These are phyloP conservation scores for Lentinula raphanica DNA, from an alignment of 768 basidiomycete species.

Conservation along the genomic window DNA sequence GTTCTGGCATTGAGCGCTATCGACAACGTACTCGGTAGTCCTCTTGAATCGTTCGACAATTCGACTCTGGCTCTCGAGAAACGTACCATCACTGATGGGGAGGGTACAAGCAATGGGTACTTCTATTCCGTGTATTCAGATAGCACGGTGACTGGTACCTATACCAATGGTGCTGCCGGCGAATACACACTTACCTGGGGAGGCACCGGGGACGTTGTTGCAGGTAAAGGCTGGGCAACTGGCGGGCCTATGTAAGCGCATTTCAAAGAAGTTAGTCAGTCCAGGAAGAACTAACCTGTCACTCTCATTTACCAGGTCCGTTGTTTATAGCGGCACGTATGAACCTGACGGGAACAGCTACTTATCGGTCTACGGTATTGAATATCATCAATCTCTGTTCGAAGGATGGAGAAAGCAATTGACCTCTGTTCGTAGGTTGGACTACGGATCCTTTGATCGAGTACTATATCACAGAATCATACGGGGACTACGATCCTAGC, in stretches of 20 bases:
- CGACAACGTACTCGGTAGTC: slow-evolving; percentile 15
- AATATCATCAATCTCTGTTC: neutral
- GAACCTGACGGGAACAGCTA: slow-evolving; percentile 35
- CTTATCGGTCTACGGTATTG: slow-evolving; percentile 30
- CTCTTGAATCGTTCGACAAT: slow-evolving; percentile 9
- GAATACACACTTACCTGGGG: slow-evolving; percentile 29
- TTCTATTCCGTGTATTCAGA: slow-evolving; percentile 36
- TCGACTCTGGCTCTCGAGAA: slow-evolving; percentile 11
- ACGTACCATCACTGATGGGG: neutral
- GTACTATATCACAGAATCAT: slow-evolving; percentile 42
- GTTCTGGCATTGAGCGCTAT: slow-evolving; percentile 14
- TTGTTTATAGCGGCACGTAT: slow-evolving; percentile 32
- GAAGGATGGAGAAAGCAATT: slow-evolving; percentile 34
- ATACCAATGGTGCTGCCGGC: slow-evolving; percentile 25
- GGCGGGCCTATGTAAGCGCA: neutral
- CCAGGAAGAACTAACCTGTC: neutral
- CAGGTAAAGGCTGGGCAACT: slow-evolving; percentile 21
- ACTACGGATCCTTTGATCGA: slow-evolving; percentile 40
- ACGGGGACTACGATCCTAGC: slow-evolving; percentile 35
- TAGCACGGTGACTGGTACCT: slow-evolving; percentile 22
- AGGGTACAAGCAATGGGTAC: slow-evolving; percentile 16
- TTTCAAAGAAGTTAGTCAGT: neutral
- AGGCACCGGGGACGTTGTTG: slow-evolving; percentile 31
- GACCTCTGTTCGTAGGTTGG: slow-evolving; percentile 23
- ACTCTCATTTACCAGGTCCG: slow-evolving; percentile 20